Percentiles rank a stretch among this genome's conserved stretches.
Evolutionary conservation across 2,329 filamentous ascomycete genomes (phyloP).

Genomic region (Capronia coronata): DNA sequence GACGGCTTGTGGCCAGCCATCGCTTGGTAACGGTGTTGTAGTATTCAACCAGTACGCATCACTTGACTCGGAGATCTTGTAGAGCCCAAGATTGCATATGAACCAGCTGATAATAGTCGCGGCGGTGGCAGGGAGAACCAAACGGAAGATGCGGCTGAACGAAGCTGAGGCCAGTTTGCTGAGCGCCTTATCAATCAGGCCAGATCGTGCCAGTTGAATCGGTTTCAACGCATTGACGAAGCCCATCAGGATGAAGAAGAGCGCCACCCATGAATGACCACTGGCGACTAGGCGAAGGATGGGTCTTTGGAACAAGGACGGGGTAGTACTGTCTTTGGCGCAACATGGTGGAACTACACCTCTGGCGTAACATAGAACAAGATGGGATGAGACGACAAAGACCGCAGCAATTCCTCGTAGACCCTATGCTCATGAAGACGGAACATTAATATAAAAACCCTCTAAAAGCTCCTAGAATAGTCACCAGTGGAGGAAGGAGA

Average conservation of each 20-base stretch:
- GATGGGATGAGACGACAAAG: conserved; percentile 51
- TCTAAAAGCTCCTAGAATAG: no score
- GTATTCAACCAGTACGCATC: conserved; percentile 55
- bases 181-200: conserved; percentile 50
- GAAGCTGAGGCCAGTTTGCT: conserved; percentile 51
- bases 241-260: conserved; percentile 60
- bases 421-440: conserved; percentile 40
- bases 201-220: conserved; percentile 50
- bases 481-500: neutral
- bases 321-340: conserved; percentile 30
- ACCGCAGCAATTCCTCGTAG: conserved; percentile 52
- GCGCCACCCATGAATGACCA: conserved; percentile 59
- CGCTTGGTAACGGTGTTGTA: conserved; percentile 43
- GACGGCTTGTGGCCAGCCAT: conserved; percentile 40
- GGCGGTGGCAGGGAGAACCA: conserved; percentile 52
- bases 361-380: conserved; percentile 47
- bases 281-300: conserved; percentile 55
- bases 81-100: conserved; percentile 51
- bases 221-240: conserved; percentile 60
- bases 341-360: conserved; percentile 46
- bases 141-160: conserved; percentile 52
- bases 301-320: conserved; percentile 52
- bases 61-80: conserved; percentile 49
- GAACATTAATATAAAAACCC: neutral
- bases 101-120: conserved; percentile 53